A percentile compares a stretch with the other conserved stretches of the same genome.
These are phyloP conservation scores for Brassica hybrid DNA, from an alignment of 441 rosid species.

Conservation along the genomic window DNA sequence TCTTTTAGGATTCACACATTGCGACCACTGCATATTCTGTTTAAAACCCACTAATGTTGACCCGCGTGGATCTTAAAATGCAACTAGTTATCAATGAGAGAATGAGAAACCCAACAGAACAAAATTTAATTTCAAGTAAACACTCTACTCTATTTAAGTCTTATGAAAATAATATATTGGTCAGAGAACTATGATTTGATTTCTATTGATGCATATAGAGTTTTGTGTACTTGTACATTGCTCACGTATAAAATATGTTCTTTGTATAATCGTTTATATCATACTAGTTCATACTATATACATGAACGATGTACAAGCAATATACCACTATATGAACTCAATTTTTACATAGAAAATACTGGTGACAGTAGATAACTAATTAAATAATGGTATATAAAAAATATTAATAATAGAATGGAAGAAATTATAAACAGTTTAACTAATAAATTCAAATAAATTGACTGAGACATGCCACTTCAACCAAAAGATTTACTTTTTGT, in stretches of 20 bases:
- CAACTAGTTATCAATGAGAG: constrained; percentile 11
- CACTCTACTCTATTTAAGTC: background rate
- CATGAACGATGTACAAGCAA: background rate
- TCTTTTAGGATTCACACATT: constrained; percentile 33
- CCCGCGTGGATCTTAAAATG: constrained; percentile 28
- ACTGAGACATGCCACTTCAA: background rate
- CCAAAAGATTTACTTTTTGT: background rate
- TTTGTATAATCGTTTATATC: background rate
- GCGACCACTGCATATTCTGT: constrained; percentile 15
- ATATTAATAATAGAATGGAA: background rate
- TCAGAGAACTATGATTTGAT: constrained; percentile 11
- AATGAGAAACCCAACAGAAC: constrained; percentile 4
- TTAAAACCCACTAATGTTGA: constrained; percentile 37
- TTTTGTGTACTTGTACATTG: background rate
- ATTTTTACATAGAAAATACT: background rate
- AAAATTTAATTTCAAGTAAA: background rate
- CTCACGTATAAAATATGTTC: background rate
- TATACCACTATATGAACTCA: background rate
- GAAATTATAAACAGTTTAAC: background rate
- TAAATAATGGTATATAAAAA: background rate
- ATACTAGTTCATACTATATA: constrained; percentile 2
- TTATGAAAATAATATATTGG: background rate
- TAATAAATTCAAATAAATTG: background rate
- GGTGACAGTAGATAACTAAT: background rate
- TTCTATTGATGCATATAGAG: background rate